These are phyloP conservation scores for Kodamaea neixiangensis DNA, from an alignment of 805 yeast species.

Conservation along the genomic window DNA sequence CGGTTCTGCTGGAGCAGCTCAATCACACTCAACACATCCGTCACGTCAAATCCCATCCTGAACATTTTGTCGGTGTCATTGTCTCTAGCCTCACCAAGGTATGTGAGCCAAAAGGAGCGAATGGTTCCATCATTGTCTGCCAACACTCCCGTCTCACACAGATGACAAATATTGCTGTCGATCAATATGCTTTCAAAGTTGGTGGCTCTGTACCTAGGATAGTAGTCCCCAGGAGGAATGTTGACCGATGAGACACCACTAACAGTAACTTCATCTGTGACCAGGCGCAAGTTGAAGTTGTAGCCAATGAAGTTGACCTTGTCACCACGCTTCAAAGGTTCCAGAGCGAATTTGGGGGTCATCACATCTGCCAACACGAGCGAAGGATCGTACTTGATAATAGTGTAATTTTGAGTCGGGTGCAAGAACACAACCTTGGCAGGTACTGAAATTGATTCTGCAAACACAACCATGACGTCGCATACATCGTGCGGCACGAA, in stretches of 20 bases:
- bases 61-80: conserved; percentile 61
- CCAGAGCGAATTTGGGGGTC: conserved; percentile 61
- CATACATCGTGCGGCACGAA: conserved; percentile 80
- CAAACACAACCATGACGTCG: conserved; percentile 76
- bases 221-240: conserved; percentile 63
- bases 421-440: conserved; percentile 82
- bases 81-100: conserved; percentile 69
- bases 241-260: conserved; percentile 75
- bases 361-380: conserved; percentile 69
- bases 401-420: conserved; percentile 84
- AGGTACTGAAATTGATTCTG: conserved; percentile 81
- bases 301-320: conserved; percentile 78
- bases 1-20: conserved; percentile 51
- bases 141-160: conserved; percentile 78
- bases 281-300: conserved; percentile 66
- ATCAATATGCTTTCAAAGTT: conserved; percentile 76
- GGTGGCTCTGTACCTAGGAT: conserved; percentile 85
- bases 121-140: conserved; percentile 77
- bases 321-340: conserved; percentile 72
- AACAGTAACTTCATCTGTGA: conserved; percentile 72
- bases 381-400: conserved; percentile 77
- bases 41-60: conserved; percentile 75
- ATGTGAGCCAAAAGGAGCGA: conserved; percentile 84
- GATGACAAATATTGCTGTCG: conserved; percentile 70
- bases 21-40: conserved; percentile 61